These are phyloP conservation scores for Talaromyces sp. DNA, from an alignment of 2,329 filamentous ascomycete species.

Conservation along the genomic window DNA sequence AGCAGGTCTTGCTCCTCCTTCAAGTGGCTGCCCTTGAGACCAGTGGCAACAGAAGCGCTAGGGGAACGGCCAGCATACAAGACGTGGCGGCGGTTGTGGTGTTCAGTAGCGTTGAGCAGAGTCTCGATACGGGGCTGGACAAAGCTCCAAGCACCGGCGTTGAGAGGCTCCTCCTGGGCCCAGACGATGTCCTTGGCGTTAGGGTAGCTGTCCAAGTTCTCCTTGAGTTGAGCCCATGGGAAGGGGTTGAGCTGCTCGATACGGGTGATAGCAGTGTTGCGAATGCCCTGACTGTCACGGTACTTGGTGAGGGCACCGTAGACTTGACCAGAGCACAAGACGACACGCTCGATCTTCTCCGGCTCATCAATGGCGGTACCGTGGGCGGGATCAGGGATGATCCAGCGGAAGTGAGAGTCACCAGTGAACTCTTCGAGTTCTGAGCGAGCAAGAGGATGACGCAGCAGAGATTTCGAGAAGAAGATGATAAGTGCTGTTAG, in stretches of 20 bases:
- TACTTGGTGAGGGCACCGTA: conserved; percentile 87
- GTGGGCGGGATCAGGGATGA: conserved; percentile 87
- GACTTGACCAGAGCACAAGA: conserved; percentile 92
- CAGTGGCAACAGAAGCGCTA: conserved; percentile 89
- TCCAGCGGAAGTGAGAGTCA: conserved; percentile 92
- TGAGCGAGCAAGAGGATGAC: conserved; percentile 88
- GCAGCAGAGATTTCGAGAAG: conserved; percentile 96
- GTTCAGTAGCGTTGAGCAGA: conserved; percentile 82
- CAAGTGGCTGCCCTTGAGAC: conserved; percentile 78
- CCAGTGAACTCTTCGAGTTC: conserved; percentile 84
- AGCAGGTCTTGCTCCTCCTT: conserved; percentile 90
- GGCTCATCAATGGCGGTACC: conserved; percentile 67
- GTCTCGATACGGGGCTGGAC: conserved; percentile 98
- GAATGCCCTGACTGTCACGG: conserved; percentile 78
- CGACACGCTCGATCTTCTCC: conserved; percentile 87
- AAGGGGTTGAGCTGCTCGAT: conserved; percentile 98
- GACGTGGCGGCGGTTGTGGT: conserved; percentile 89
- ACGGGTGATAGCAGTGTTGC: conserved; percentile 88
- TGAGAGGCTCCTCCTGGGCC: conserved; percentile 95
- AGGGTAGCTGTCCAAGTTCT: conserved; percentile 94
- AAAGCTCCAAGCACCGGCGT: conserved; percentile 95
- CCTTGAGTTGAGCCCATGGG: conserved; percentile 94
- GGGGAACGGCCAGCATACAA: conserved; percentile 95
- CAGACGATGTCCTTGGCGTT: conserved; percentile 97
- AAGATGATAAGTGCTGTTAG: conserved; percentile 79